Evolutionary conservation across 2,329 filamentous ascomycete species (phyloP).

Genomic region (Lachnellula subtilissima): DNA sequence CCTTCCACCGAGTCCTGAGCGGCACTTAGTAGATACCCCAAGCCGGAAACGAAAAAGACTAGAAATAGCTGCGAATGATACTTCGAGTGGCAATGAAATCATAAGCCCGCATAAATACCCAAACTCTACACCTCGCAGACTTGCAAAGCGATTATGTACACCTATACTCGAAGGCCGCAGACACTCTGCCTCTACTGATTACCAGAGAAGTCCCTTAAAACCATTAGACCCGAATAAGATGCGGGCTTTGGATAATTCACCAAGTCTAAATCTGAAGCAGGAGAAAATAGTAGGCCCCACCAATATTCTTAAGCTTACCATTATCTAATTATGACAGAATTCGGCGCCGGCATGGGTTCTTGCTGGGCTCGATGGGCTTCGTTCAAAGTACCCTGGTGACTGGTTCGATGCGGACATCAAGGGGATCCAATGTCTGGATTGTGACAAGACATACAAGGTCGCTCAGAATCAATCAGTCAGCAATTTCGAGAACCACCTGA

Average conservation of each 20-base stretch:
- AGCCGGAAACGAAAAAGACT: conserved; percentile 8
- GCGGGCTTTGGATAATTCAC: background rate
- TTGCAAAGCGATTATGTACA: background rate
- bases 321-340: background rate
- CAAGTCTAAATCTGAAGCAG: background rate
- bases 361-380: background rate
- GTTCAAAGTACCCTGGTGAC: background rate
- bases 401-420: background rate
- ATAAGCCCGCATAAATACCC: conserved; percentile 9
- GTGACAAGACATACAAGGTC: background rate
- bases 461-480: background rate
- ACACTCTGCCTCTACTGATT: background rate
- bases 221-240: background rate
- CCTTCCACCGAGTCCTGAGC: background rate
- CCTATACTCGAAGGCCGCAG: conserved; percentile 6
- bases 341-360: background rate
- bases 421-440: conserved; percentile 1
- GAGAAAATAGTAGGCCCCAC: background rate
- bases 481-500: conserved; percentile 3
- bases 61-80: conserved; percentile 12
- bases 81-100: conserved; percentile 6
- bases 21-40: conserved; percentile 3
- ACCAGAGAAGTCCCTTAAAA: background rate
- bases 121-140: conserved; percentile 9
- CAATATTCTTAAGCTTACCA: background rate